Conservation (phyloP, 306 rosid genomes). For the Boehmeria nivea region DNA sequence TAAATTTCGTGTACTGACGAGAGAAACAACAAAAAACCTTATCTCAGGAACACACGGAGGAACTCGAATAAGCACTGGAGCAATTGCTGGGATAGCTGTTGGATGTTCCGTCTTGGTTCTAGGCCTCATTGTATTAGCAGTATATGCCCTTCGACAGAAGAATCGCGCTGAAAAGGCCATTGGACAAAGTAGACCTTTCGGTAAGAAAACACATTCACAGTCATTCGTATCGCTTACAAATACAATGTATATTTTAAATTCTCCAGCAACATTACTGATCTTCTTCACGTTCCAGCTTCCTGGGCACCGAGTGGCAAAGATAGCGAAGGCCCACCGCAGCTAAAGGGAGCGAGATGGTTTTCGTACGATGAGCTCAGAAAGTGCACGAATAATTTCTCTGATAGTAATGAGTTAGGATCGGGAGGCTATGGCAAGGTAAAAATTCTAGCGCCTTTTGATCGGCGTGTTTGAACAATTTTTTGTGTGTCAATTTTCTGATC, state of each 20-base stretch:
- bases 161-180: constrained; percentile 92
- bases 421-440: constrained; percentile 97
- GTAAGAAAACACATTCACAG: constrained; percentile 30
- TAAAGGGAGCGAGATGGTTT: constrained; percentile 98
- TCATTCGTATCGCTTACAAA: constrained; percentile 1
- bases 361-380: constrained; percentile 87
- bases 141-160: constrained; percentile 77
- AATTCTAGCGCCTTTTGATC: too few species aligned
- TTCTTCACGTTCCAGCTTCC: constrained; percentile 51
- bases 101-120: constrained; percentile 55
- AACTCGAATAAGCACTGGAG: constrained; percentile 42
- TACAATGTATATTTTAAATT: too few species aligned
- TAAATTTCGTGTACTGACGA: constrained; percentile 9
- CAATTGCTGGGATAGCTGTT: constrained; percentile 46
- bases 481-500: not conserved
- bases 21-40: constrained; percentile 1
- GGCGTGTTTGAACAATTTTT: not conserved
- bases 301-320: constrained; percentile 93
- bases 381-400: constrained; percentile 65
- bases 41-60: constrained; percentile 37
- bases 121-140: constrained; percentile 54
- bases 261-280: too few species aligned
- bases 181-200: constrained; percentile 78
- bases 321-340: constrained; percentile 93
- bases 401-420: constrained; percentile 65